phyloP scores from a whole-genome alignment of 169 alveolate genomes.

The Eimeria tenella region DNA sequence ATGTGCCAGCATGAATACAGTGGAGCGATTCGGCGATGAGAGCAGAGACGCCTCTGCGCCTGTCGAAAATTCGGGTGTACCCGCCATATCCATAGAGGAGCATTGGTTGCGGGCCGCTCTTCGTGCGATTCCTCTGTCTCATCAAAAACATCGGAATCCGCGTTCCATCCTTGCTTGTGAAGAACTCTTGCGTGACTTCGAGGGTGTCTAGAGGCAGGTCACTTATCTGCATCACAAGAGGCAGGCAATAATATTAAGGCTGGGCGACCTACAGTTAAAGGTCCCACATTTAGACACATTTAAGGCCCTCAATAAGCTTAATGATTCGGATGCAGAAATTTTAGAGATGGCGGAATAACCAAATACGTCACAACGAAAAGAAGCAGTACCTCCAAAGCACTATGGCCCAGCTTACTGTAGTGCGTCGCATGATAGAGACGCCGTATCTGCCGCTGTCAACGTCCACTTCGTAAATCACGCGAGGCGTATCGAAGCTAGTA shows the following conservation, averaged over 20 bases:
- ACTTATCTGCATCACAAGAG: background rate
- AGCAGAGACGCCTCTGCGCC: background rate
- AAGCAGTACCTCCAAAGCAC: no score
- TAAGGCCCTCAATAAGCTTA: no score
- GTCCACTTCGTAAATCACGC: conserved; percentile 27
- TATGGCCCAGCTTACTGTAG: background rate
- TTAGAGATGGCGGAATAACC: no score
- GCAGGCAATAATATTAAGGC: background rate
- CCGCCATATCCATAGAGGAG: conserved; percentile 78
- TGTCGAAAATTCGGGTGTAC: background rate
- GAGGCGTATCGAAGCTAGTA: conserved; percentile 60
- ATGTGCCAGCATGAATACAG: background rate
- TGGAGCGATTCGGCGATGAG: no score
- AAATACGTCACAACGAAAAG: no score
- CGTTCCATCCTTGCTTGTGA: conserved; percentile 64
- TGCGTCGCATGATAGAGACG: conserved; percentile 2
- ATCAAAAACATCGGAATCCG: conserved; percentile 71
- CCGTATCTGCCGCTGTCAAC: conserved; percentile 36
- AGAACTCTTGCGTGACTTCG: conserved; percentile 65
- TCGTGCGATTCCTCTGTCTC: conserved; percentile 22
- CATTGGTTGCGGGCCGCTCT: conserved; percentile 57
- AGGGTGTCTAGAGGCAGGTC: conserved; percentile 36
- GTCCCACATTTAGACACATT: no score
- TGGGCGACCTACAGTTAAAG: no score
- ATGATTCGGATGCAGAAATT: no score